Base-by-base conservation (phyloP, 108 stramenopile species). In the Cyclotella baltica region DNA sequence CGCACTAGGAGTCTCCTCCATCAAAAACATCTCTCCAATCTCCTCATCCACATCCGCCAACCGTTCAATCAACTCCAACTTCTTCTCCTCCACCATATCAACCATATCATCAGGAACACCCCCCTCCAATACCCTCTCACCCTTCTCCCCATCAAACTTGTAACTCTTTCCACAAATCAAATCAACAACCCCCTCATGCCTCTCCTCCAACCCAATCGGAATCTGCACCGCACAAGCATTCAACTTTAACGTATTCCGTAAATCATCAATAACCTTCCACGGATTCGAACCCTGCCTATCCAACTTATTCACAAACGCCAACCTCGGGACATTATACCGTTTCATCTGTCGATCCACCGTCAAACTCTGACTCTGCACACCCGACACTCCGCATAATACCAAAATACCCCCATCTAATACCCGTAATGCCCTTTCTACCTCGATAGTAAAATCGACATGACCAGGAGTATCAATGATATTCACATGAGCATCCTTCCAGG, bases 381-480 rank as follows among this genome's bases (percentile, higher is more conserved):
- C 99, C 23, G 94, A 91, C 34, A 99, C 98, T 46, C 98, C 98
- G 76, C 99, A 99, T 18, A 99, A 85, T 3, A 98, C 98, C 37
- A 96, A 79, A 50, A 99, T 88, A 8, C 96, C 98, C 4, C 99
- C 99, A 83, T 99, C 99, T 22, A 99, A 84, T 11, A 99, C 99
- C 27, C 99, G 97, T 13, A 99, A 85, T 0, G 99, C 98, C 13
- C 99, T 95, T 78, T 99, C 98, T 2, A 99, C 99, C 81, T 95
- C 95, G 62, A 97, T 92, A n/a, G 95, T 97, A 67, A 96, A 96
- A 78, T 95, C 93, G 37, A 98, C 97, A 90, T 98, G 97, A 56
- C 97, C 99, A 11, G 99, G 99, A 11, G 99, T 98, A 86, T 99
- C 99, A 75, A 99, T 99, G 76, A 99, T 99, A 85, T 99, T 99